phyloP scores from a whole-genome alignment of 371 early-diverging fungal genomes.

The Mucor plumbeus region DNA sequence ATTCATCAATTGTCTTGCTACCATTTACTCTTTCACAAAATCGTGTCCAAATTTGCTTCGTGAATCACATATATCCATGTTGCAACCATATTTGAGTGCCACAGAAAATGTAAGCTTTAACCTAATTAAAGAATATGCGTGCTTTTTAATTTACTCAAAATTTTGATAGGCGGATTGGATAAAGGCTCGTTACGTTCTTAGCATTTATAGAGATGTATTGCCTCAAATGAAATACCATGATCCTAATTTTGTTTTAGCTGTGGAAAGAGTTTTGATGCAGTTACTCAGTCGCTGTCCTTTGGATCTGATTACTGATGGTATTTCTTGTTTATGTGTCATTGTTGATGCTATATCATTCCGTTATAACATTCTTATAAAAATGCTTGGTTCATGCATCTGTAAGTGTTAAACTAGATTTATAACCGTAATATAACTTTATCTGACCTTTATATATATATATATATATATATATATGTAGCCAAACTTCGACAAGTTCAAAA shows the following conservation, averaged over 20 bases:
- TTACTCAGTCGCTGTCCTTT: conserved; percentile 66
- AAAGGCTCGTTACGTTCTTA: conserved; percentile 56
- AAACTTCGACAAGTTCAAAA: conserved; percentile 41
- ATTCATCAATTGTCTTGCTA: conserved; percentile 45
- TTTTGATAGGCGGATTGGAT: conserved; percentile 52
- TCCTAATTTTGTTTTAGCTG: conserved; percentile 50
- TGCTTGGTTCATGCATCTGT: conserved; percentile 63
- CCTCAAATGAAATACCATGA: conserved; percentile 63
- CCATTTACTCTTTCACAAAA: conserved; percentile 51
- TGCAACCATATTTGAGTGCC: conserved; percentile 56
- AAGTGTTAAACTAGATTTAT: background rate
- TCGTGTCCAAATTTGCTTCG: conserved; percentile 47
- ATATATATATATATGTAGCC: conserved; percentile 20
- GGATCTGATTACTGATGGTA: conserved; percentile 66
- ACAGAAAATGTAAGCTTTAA: conserved; percentile 35
- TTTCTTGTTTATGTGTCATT: conserved; percentile 78
- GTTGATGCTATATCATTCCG: conserved; percentile 67
- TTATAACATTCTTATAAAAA: conserved; percentile 65
- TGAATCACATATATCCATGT: conserved; percentile 48
- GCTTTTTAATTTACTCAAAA: background rate
- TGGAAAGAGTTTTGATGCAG: conserved; percentile 63
- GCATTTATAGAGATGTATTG: conserved; percentile 62
- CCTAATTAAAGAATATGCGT: background rate
- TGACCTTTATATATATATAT: no score
- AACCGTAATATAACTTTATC: no score